phyloP scores from a whole-genome alignment of 2,329 filamentous ascomycete species.

The Alternaria consortialis region DNA sequence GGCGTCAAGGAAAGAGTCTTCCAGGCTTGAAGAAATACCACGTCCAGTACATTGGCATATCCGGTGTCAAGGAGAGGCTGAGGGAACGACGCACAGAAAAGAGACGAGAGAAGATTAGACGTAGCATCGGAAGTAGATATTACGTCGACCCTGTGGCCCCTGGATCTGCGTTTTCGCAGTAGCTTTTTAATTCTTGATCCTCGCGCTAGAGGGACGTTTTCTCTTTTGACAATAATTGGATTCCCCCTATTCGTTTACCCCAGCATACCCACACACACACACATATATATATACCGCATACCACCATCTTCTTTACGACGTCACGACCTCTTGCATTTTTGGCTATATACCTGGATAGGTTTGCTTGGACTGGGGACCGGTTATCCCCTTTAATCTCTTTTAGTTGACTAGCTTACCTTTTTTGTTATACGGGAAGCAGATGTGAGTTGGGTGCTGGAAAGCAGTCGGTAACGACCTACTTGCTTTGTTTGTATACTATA shows the following conservation, averaged over 20 bases:
- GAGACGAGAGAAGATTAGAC: slow-evolving; percentile 62
- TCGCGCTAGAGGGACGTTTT: not conserved
- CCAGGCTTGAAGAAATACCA: slow-evolving; percentile 57
- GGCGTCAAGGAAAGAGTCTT: slow-evolving; percentile 46
- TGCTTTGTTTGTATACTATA: not conserved
- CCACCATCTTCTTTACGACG: slow-evolving; percentile 2
- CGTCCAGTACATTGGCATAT: slow-evolving; percentile 62
- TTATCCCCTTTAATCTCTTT: not conserved
- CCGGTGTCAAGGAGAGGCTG: slow-evolving; percentile 59
- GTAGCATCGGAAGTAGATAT: slow-evolving; percentile 61
- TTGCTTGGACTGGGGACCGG: not conserved
- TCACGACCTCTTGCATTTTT: slow-evolving; percentile 8
- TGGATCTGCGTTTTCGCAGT: not conserved
- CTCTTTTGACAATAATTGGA: not conserved
- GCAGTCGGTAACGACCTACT: not conserved
- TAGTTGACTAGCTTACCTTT: not conserved
- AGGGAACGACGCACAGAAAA: slow-evolving; percentile 60
- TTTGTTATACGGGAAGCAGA: not conserved
- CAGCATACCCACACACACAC: not conserved
- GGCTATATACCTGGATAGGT: slow-evolving; percentile 8
- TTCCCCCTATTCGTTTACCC: not conserved
- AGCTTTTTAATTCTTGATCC: not conserved
- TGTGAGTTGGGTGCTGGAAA: not conserved
- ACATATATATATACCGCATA: not conserved
- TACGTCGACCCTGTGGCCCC: slow-evolving; percentile 39